Evolutionary conservation across 108 stramenopile species (phyloP), one percentile per base, ranked within the genome.

Genomic region (Fragilaria crotonensis): DNA sequence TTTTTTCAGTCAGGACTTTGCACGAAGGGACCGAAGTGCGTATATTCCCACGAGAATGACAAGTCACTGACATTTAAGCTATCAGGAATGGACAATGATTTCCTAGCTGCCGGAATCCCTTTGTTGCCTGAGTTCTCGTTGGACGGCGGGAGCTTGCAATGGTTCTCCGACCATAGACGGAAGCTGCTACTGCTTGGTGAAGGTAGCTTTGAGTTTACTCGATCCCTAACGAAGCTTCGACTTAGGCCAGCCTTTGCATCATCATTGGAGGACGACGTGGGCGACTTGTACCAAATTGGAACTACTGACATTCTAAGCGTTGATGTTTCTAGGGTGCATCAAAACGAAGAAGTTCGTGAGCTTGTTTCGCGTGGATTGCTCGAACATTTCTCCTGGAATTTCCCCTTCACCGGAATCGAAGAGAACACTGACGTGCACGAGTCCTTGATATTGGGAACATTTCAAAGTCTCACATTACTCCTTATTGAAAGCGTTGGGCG

Each of bases 161-260:
- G n/a, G n/a, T n/a, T n/a, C n/a, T n/a, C n/a, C n/a, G n/a, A n/a
- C n/a, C n/a, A 27, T 22, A 9, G 26, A 25, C 3, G 2, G 1
- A 22, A 1, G 1, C 54, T 55, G 20, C 36, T 54, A 26, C 30
- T 64, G 20, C 9, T 64, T 4, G 63, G 63, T 1, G 63, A 64
- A 25, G 63, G 63, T 1, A 50, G 44, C 36, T 64, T 64, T 54
- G 33, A 33, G 29, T 64, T 64, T 56, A 33, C 63, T 3, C 17
- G n/a, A 5, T 19, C 63, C 1, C 25, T 64, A n/a, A 17, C 54
- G 2, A 23, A 14, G 2, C 14, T 56, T 20, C 33, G 54, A 2
- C 45, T 22, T 45, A 7, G 45, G 21, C 54, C 48, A 44, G 27
- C 23, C 5, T 41, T 22, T 33, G 63, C 48, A 7, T 33, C 48